phyloP scores from a whole-genome alignment of 306 rosid genomes.

The Prunus davidiana region DNA sequence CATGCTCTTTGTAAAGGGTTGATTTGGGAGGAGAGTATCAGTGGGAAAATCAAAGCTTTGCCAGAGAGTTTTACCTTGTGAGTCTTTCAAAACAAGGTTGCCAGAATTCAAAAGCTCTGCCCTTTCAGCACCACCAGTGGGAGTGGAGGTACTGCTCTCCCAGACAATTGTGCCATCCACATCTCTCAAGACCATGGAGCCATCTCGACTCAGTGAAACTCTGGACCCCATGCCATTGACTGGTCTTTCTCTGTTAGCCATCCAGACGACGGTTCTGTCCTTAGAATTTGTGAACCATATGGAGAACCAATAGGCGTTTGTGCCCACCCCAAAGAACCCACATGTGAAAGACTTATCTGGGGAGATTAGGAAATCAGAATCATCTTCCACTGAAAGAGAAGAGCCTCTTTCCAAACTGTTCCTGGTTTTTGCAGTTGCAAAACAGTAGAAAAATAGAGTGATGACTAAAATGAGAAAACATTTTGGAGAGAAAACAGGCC shows the following conservation, averaged over 20 bases:
- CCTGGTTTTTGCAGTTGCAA: neutral
- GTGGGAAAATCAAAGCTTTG: slow-evolving; percentile 26
- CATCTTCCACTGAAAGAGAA: neutral
- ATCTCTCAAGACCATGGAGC: slow-evolving; percentile 17
- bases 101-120: neutral
- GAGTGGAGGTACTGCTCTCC: neutral
- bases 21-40: slow-evolving; percentile 23
- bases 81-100: slow-evolving; percentile 1
- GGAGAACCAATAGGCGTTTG: slow-evolving; percentile 22
- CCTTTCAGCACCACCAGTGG: neutral
- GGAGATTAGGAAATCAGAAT: slow-evolving; percentile 6
- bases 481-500: no score
- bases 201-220: neutral
- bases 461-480: no score
- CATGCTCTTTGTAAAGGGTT: neutral
- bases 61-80: slow-evolving; percentile 5
- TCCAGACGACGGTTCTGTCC: slow-evolving; percentile 20
- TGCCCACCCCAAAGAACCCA: slow-evolving; percentile 12
- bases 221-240: slow-evolving; percentile 7
- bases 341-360: slow-evolving; percentile 13
- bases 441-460: no score
- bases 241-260: slow-evolving; percentile 18
- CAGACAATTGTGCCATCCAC: slow-evolving; percentile 14
- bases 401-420: neutral
- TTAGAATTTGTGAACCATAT: slow-evolving; percentile 17